Conservation (phyloP, 257 asterid genomes). For the Fraxinus quadrangulata region DNA sequence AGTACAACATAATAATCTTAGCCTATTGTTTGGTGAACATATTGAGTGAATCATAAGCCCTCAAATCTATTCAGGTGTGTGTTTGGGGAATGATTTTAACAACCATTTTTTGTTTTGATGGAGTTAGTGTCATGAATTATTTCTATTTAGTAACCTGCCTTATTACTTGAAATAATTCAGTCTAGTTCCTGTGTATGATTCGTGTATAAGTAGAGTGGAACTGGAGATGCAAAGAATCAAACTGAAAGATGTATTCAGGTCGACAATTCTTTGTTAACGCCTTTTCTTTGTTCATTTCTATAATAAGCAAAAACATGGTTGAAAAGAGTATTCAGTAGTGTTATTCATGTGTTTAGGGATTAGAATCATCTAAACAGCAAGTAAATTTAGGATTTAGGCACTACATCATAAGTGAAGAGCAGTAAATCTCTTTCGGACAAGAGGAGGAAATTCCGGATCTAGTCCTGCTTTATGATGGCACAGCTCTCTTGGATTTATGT, state of each 20-base stretch:
- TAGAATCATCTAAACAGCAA: slow-evolving; percentile 11
- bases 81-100: too few species aligned
- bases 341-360: slow-evolving; percentile 7
- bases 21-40: too few species aligned
- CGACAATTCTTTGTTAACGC: neutral
- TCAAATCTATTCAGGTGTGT: too few species aligned
- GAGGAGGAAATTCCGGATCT: slow-evolving; percentile 15
- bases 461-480: slow-evolving; percentile 19
- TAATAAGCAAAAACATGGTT: slow-evolving; percentile 13
- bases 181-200: too few species aligned
- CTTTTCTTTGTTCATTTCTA: slow-evolving; percentile 2
- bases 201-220: too few species aligned
- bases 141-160: too few species aligned
- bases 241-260: neutral
- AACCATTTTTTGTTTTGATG: too few species aligned
- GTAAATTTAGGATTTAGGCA: slow-evolving; percentile 19
- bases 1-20: too few species aligned
- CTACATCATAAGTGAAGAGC: slow-evolving; percentile 25
- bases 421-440: slow-evolving; percentile 25
- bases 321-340: slow-evolving; percentile 10
- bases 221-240: slow-evolving; percentile 18
- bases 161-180: too few species aligned
- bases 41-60: too few species aligned
- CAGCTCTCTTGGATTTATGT: slow-evolving; percentile 19
- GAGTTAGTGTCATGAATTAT: too few species aligned